Conservation (phyloP, 345 rosid genomes). For the Abelmoschus esculentus region DNA sequence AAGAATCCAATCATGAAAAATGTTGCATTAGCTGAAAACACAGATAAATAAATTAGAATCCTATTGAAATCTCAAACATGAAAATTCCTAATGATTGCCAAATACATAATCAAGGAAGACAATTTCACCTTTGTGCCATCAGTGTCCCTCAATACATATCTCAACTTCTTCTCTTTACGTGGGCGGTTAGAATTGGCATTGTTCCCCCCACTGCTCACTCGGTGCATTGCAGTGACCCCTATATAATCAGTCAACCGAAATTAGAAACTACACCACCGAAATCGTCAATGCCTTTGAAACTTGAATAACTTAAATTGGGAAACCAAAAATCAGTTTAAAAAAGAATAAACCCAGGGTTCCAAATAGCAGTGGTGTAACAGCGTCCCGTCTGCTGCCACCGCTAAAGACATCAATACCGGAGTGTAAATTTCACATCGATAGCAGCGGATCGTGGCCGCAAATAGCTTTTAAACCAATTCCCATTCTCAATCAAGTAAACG, state of each 20-base stretch:
- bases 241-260: background rate
- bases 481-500: background rate
- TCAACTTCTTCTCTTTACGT: slow-evolving; percentile 93
- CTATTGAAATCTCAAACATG: background rate
- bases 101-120: background rate
- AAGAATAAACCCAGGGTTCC: too few relatives aligned
- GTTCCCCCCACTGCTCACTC: slow-evolving; percentile 97
- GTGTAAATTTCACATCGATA: background rate
- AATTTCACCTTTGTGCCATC: slow-evolving; percentile 63
- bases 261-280: background rate
- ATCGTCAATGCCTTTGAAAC: background rate
- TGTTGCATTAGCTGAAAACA: background rate
- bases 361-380: too few relatives aligned
- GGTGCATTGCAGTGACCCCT: slow-evolving; percentile 80
- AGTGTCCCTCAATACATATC: slow-evolving; percentile 77
- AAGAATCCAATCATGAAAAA: background rate
- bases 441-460: background rate
- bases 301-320: background rate
- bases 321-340: background rate
- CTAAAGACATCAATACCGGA: background rate
- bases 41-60: background rate
- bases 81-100: background rate
- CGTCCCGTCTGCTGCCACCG: background rate
- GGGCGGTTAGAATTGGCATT: slow-evolving; percentile 70
- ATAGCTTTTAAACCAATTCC: background rate